Conservation (phyloP, 2,329 filamentous ascomycete genomes). For the Arachnopeziza araneosa region DNA sequence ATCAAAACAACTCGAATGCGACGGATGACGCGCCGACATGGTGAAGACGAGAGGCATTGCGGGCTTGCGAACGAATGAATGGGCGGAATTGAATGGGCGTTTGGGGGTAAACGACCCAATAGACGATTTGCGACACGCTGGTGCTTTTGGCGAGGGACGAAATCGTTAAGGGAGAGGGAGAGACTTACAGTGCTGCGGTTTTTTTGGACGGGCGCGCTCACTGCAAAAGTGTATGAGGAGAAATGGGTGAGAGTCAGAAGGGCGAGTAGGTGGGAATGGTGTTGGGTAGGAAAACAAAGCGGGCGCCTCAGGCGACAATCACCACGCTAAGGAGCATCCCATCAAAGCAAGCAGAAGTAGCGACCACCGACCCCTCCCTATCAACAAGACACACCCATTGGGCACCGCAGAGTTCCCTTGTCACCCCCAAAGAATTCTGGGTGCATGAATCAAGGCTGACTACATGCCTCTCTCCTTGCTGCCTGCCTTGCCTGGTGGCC, state of each 20-base stretch:
- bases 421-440: not conserved
- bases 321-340: not conserved
- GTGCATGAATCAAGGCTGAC: not conserved
- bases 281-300: not conserved
- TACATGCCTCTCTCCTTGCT: not conserved
- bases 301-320: not conserved
- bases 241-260: not conserved
- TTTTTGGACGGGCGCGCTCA: not conserved
- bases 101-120: slow-evolving; percentile 10
- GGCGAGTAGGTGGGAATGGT: too few relatives aligned
- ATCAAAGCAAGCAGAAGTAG: not conserved
- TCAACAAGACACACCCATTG: not conserved
- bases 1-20: slow-evolving; percentile 16
- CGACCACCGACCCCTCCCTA: not conserved
- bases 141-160: not conserved
- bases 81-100: slow-evolving; percentile 11
- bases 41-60: slow-evolving; percentile 1
- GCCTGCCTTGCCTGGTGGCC: not conserved
- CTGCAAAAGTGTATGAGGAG: not conserved
- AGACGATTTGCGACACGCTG: slow-evolving; percentile 1
- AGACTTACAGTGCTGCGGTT: slow-evolving; percentile 1
- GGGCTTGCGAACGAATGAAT: slow-evolving; percentile 6
- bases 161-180: not conserved
- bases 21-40: slow-evolving; percentile 19
- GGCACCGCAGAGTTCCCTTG: not conserved